Conservation (phyloP, 108 stramenopile genomes). For the Skeletonema potamos region DNA sequence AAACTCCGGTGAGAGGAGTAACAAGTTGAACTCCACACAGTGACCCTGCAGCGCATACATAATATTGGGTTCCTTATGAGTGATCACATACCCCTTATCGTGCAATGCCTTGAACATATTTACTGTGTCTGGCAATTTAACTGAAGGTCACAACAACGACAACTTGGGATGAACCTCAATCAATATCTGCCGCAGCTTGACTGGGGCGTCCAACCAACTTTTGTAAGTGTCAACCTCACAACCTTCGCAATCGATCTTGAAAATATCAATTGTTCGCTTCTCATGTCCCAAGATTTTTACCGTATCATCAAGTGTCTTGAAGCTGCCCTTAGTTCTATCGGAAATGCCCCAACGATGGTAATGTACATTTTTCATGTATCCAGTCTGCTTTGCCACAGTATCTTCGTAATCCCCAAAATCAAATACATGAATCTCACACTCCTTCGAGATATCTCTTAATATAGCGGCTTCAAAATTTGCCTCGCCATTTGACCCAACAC, state of each 20-base stretch:
- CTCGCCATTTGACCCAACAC: constrained; percentile 46
- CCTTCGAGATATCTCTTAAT: constrained; percentile 4
- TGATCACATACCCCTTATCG: constrained; percentile 28
- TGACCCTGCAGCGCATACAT: too few relatives aligned
- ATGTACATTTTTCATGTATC: background rate
- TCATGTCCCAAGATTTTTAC: constrained; percentile 1
- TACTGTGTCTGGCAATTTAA: background rate
- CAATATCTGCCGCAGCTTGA: constrained; percentile 48
- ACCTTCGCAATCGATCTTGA: constrained; percentile 21
- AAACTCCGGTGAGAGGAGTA: background rate
- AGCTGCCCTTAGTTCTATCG: background rate
- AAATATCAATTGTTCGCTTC: constrained; percentile 7
- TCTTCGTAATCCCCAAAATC: constrained; percentile 2
- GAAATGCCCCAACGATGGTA: background rate
- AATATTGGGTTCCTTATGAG: constrained; percentile 34
- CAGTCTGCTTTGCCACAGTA: background rate
- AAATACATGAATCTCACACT: constrained; percentile 43
- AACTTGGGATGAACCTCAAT: constrained; percentile 61
- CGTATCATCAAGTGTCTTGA: background rate
- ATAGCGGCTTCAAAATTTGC: constrained; percentile 34
- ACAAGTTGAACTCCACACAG: background rate
- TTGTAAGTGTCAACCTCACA: background rate
- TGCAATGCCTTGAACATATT: constrained; percentile 35
- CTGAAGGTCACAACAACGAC: too few relatives aligned
- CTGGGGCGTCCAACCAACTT: background rate